A percentile compares a stretch with the other conserved stretches of the same genome.
Evolutionary conservation across 2,329 filamentous ascomycete genomes (phyloP).

Genomic region (Lachnellula willkommii): DNA sequence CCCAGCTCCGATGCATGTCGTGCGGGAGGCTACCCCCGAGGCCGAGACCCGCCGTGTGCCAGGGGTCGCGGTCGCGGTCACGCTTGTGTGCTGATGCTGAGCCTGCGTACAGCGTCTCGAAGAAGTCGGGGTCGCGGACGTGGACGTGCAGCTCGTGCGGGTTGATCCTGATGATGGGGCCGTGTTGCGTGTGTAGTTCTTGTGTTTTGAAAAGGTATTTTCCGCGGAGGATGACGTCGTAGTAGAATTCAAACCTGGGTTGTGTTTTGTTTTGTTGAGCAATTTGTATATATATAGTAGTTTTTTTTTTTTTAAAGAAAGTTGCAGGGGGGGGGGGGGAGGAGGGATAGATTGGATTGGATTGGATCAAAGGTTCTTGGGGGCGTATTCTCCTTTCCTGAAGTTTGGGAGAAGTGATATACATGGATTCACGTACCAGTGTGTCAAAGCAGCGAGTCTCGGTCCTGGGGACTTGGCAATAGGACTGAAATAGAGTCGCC

Average conservation of each 20-base stretch:
- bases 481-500: slow-evolving; percentile 25
- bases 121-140: slow-evolving; percentile 33
- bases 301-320: neutral
- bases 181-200: slow-evolving; percentile 40
- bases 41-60: slow-evolving; percentile 9
- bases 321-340: too few relatives aligned
- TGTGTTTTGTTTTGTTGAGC: neutral
- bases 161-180: slow-evolving; percentile 34
- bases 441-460: slow-evolving; percentile 18
- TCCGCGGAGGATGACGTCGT: slow-evolving; percentile 38
- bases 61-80: slow-evolving; percentile 13
- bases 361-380: too few relatives aligned
- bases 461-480: slow-evolving; percentile 26
- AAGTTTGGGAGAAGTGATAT: neutral
- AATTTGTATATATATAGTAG: neutral
- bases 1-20: slow-evolving; percentile 20
- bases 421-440: slow-evolving; percentile 7
- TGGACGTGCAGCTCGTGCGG: slow-evolving; percentile 39
- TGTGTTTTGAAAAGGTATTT: slow-evolving; percentile 40
- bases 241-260: slow-evolving; percentile 33
- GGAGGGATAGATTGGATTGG: too few relatives aligned
- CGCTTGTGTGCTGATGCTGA: slow-evolving; percentile 2
- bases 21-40: slow-evolving; percentile 8
- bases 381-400: too few relatives aligned
- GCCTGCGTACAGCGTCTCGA: slow-evolving; percentile 36